Evolutionary conservation across 2,329 filamentous ascomycete genomes (phyloP).

Genomic region (Colletotrichum orbiculare): DNA sequence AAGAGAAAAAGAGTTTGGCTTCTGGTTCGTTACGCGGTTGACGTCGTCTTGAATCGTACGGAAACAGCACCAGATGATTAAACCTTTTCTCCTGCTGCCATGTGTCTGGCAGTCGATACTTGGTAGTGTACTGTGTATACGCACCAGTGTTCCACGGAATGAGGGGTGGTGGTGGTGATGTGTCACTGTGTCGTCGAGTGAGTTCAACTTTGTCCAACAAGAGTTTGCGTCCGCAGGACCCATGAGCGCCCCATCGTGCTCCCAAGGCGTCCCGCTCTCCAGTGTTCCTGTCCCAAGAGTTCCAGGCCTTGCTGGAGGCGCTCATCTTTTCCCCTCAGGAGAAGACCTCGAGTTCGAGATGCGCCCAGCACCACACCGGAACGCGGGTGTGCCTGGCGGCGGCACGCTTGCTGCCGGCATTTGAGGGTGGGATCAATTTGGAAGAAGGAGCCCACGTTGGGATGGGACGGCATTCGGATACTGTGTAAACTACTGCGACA

Average conservation of each 20-base stretch:
- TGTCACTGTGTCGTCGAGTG: neutral
- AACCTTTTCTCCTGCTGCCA: neutral
- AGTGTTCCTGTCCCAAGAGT: neutral
- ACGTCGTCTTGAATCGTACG: neutral
- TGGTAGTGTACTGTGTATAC: too few relatives aligned
- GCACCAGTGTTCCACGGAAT: too few relatives aligned
- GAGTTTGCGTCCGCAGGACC: constrained; percentile 3
- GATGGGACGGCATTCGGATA: too few relatives aligned
- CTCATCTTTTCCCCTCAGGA: neutral
- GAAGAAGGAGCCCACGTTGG: neutral
- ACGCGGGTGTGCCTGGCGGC: constrained; percentile 26
- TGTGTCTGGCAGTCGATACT: neutral
- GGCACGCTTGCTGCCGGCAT: constrained; percentile 27
- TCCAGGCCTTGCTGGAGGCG: constrained; percentile 12
- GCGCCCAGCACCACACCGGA: constrained; percentile 5
- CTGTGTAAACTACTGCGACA: too few relatives aligned
- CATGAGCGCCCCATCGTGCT: neutral
- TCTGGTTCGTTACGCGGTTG: constrained; percentile 1
- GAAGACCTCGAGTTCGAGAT: neutral
- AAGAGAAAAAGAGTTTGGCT: neutral
- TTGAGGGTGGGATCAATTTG: constrained; percentile 20
- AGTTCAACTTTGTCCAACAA: constrained; percentile 4
- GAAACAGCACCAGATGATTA: neutral
- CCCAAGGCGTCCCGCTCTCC: neutral
- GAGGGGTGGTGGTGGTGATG: neutral